Conservation (phyloP, 169 alveolate species). For the Cryptosporidium viatorum region DNA sequence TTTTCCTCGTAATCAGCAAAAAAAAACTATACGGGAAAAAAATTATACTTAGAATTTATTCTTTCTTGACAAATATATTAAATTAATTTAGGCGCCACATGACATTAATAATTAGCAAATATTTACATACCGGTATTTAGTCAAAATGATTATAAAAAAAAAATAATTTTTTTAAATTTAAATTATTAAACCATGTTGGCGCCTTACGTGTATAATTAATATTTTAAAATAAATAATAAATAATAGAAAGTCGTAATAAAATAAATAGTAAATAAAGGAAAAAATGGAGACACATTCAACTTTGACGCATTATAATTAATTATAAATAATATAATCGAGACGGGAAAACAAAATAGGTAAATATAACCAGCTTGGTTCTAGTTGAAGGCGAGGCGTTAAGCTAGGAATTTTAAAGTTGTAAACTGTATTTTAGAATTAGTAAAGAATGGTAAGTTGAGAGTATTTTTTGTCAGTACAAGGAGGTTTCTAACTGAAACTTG, state of each 20-base stretch:
- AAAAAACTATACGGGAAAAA: too few relatives aligned
- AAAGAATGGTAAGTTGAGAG: slow-evolving; percentile 60
- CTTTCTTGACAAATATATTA: not conserved
- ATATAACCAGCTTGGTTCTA: not conserved
- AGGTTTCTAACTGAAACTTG: not conserved
- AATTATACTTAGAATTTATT: too few relatives aligned
- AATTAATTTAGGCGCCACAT: not conserved
- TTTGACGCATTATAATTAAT: slow-evolving; percentile 20
- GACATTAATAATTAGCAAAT: not conserved
- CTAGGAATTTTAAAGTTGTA: slow-evolving; percentile 3
- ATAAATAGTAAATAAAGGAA: not conserved
- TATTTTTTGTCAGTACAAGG: too few relatives aligned
- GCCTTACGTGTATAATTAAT: slow-evolving; percentile 2
- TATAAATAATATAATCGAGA: slow-evolving; percentile 22
- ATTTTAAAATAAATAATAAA: not conserved
- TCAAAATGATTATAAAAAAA: not conserved
- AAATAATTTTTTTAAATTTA: too few relatives aligned
- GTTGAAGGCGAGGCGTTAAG: slow-evolving; percentile 13
- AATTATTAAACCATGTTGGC: not conserved
- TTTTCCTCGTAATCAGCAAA: too few relatives aligned
- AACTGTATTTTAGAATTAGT: not conserved
- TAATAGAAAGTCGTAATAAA: not conserved
- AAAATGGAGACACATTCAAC: slow-evolving; percentile 26
- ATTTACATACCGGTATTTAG: slow-evolving; percentile 13
- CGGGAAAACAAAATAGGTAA: slow-evolving; percentile 42